Evolutionary conservation across 129 eudicot species (phyloP), one percentile per base, ranked within the genome.

Genomic region (Scalesia atractyloides): DNA sequence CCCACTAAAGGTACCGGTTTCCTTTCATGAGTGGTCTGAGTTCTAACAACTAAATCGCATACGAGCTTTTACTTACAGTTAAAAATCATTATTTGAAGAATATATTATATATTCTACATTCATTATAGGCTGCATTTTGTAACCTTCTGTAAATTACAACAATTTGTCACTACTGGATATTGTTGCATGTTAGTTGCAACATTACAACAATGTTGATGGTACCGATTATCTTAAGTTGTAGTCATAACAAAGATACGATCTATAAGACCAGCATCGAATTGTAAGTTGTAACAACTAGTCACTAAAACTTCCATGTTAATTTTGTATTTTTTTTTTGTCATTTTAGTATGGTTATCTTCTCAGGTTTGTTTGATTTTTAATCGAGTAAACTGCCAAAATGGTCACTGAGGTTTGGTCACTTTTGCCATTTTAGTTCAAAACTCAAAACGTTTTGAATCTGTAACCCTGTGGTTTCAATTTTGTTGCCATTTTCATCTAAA

Each of bases 61-160:
- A 51, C 26, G 56, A 71, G 30, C 49, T 39, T 78, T 71, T 64
- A 70, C 18, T 26, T 65, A 78, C 77, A 47, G 70, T 60, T 48
- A 26, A 69, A 69, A 12, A 41, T 18, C 46, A 41, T 39, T 63
- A 52, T 70, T 77, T 61, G 19, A n/a, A 51, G 66, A 60, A 65
- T 52, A 52, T 74, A 24, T 77, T 69, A 65, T 52, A 52, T 74
- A 24, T 77, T 69, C 30, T 20, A 33, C 53, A 60, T 77, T 49
- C 61, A 62, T 50, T 44, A 70, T 51, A 70, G 81, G 49, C 54
- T 77, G 43, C 81, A 78, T 70, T 41, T 51, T 78, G 82, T 78
- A 78, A 63, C 77, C 77, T 78, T 64, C 12, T 71, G 82, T 78
- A 78, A 52, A 63, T 78, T 64, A 78, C 66, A n/a, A 18, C 73